A percentile compares a stretch with the other conserved stretches of the same genome.
Conservation (phyloP, 2,329 filamentous ascomycete species). For the Epichloe festucae region DNA sequence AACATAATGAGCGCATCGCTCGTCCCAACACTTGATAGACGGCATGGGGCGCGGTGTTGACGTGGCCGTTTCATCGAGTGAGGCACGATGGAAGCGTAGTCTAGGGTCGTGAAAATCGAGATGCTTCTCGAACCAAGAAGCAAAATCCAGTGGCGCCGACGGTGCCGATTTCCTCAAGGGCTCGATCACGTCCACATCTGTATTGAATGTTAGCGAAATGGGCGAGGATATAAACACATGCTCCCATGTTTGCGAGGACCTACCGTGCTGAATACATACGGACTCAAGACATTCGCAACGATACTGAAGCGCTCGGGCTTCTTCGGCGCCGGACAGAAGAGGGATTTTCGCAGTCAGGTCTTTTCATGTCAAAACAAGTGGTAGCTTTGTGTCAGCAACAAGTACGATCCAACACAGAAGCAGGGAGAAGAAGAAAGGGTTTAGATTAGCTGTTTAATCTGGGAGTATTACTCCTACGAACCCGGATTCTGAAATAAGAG, state of each 20-base stretch:
- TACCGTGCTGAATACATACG: constrained; percentile 30
- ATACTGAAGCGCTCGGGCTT: constrained; percentile 43
- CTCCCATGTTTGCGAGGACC: constrained; percentile 3
- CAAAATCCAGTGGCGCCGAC: constrained; percentile 32
- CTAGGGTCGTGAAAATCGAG: constrained; percentile 35
- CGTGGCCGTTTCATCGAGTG: constrained; percentile 1
- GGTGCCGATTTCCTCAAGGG: constrained; percentile 16
- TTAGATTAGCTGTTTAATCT: too few relatives aligned
- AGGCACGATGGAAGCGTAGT: constrained; percentile 17
- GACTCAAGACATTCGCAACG: constrained; percentile 45
- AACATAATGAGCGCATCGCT: constrained; percentile 43
- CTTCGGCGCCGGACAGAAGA: constrained; percentile 40
- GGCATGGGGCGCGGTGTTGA: constrained; percentile 7
- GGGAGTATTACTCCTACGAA: too few relatives aligned
- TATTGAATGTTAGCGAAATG: background rate
- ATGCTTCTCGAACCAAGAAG: constrained; percentile 40
- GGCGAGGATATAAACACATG: background rate
- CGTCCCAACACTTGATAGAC: constrained; percentile 41
- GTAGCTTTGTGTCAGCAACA: constrained; percentile 2
- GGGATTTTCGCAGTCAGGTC: constrained; percentile 22
- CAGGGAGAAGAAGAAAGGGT: background rate
- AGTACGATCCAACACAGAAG: background rate
- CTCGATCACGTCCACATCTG: constrained; percentile 20
- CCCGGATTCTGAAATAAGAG: constrained; percentile 3
- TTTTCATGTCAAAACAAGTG: constrained; percentile 5